Evolutionary conservation across 2,329 filamentous ascomycete genomes (phyloP), one percentile per base, ranked within the genome.

Genomic region (Nannizzia gypsea): DNA sequence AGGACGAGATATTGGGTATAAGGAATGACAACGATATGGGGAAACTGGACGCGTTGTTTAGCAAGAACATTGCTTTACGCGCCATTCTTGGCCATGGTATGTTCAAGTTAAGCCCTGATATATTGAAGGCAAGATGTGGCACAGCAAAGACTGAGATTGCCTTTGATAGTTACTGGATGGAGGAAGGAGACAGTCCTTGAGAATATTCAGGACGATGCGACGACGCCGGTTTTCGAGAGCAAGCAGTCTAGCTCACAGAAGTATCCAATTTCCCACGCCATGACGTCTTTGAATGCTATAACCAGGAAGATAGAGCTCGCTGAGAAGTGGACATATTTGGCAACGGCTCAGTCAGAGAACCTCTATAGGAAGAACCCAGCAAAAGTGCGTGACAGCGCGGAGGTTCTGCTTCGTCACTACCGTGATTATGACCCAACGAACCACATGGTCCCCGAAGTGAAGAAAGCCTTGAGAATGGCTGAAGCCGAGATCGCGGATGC

Each of bases 351-450:
- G 59, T 63, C 66, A 1, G 73, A 77, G 4, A 74, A 73, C 63
- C 64, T 66, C 40, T 59, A 66, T 40, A 62, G 58, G 31, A 63
- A 70, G 31, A 67, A 65, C 31, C 59, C 65, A 2, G 61, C 65
- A 3, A 65, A 65, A 34, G 63, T 77, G 26, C 72, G 74, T 2
- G 74, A 77, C 63, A 76, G 73, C 1, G 73, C 74, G 4, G 74
- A 77, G 60, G 76, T 76, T 58, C 66, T 70, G 1, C 65, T 75
- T 15, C 65, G 66, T 13, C 73, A 73, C 54, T 64, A 77, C 6
- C 61, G 64, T 26, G 58, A 66, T 8, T 64, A 67, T 28, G 22
- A 65, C 63, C 8, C 57, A 64, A 17, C 70, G 9, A 67, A 74
- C 57, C 58, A 59, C 13, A 62, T 72, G 59, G 59, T 73, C 11